A percentile compares a stretch with the other conserved stretches of the same genome.
Conservation (phyloP, 345 rosid species). For the Moringa oleifera region DNA sequence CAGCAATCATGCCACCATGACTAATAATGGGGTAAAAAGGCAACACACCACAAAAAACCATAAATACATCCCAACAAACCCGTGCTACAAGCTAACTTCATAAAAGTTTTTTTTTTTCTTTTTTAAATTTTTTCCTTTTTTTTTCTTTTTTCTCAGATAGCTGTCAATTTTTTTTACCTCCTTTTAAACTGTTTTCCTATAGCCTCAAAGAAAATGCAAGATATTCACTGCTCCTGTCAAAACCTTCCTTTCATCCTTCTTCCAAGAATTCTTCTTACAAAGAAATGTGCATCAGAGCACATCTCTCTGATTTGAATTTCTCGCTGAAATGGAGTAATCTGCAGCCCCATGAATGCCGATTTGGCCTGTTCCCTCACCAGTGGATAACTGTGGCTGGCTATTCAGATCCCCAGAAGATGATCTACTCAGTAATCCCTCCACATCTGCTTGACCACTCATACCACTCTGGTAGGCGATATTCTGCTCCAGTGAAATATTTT, state of each 20-base stretch:
- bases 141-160: no score
- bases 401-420: slow-evolving; percentile 12
- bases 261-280: background rate
- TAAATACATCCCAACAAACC: background rate
- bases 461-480: slow-evolving; percentile 8
- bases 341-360: background rate
- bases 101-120: slow-evolving; percentile 4
- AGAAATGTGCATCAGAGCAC: slow-evolving; percentile 7
- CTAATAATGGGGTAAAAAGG: slow-evolving; percentile 2
- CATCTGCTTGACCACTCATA: background rate
- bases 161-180: background rate
- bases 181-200: slow-evolving; percentile 5
- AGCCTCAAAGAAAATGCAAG: slow-evolving; percentile 6
- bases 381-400: slow-evolving; percentile 4
- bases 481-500: slow-evolving; percentile 34
- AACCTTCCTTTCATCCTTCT: background rate
- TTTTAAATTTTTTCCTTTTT: background rate
- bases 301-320: background rate
- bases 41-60: background rate
- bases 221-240: background rate
- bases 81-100: slow-evolving; percentile 9
- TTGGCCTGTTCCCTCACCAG: background rate
- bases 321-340: background rate
- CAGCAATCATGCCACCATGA: slow-evolving; percentile 13
- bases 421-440: slow-evolving; percentile 3